Conservation (phyloP, 768 basidiomycete genomes). For the Grammothele lineata region DNA sequence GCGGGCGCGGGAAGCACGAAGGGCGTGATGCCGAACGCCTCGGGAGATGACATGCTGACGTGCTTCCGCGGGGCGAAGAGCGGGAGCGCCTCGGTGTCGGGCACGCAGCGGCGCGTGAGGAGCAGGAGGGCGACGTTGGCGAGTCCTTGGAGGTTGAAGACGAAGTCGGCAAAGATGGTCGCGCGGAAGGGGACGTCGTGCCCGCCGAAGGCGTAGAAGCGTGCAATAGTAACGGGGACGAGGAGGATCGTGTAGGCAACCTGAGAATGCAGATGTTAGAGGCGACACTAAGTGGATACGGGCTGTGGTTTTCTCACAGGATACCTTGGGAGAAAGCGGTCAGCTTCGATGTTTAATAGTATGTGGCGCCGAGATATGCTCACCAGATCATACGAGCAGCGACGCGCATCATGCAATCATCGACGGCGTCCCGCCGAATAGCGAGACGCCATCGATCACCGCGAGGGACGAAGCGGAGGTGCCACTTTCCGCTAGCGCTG, state of each 20-base stretch:
- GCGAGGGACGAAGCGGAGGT: constrained; percentile 27
- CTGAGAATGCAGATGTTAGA: constrained; percentile 5
- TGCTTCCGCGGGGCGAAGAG: constrained; percentile 24
- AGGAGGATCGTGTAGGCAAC: constrained; percentile 30
- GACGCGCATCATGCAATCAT: constrained; percentile 28
- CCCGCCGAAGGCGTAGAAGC: constrained; percentile 28
- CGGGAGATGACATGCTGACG: constrained; percentile 20
- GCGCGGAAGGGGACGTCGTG: constrained; percentile 24
- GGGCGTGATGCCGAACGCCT: constrained; percentile 28
- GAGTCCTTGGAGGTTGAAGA: constrained; percentile 32
- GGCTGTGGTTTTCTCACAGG: too few species aligned
- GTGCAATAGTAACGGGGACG: constrained; percentile 30
- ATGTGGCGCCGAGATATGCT: neutral
- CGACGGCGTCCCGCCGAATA: constrained; percentile 29
- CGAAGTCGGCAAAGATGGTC: constrained; percentile 29
- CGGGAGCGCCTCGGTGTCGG: constrained; percentile 23
- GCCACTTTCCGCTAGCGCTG: constrained; percentile 23
- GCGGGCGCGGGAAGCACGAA: constrained; percentile 19
- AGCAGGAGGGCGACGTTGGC: constrained; percentile 30
- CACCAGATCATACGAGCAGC: constrained; percentile 33
- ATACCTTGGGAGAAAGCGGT: too few species aligned
- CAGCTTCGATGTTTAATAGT: neutral
- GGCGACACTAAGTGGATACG: too few species aligned
- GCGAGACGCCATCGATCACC: constrained; percentile 30
- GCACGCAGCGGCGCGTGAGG: constrained; percentile 27